A percentile compares a stretch with the other conserved stretches of the same genome.
Evolutionary conservation across 305 asterid genomes (phyloP).

Genomic region (Fraxinus ornus): DNA sequence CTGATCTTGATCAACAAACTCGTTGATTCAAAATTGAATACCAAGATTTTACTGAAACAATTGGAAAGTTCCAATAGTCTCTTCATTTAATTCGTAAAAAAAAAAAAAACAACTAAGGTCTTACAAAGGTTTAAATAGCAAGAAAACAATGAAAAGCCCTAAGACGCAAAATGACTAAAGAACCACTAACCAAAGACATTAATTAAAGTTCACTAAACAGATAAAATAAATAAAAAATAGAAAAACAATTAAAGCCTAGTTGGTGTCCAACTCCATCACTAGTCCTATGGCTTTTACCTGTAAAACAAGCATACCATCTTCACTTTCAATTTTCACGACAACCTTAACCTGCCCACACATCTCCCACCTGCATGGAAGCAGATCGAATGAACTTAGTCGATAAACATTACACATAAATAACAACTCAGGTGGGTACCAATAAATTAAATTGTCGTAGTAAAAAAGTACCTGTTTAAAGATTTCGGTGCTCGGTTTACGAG

Average conservation of each 20-base stretch:
- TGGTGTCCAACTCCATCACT: background rate
- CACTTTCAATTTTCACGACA: slow-evolving; percentile 88
- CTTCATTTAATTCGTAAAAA: background rate
- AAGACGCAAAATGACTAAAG: background rate
- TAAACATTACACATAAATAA: background rate
- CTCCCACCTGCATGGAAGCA: slow-evolving; percentile 81
- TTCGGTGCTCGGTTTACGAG: slow-evolving; percentile 78
- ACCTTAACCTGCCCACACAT: slow-evolving; percentile 99
- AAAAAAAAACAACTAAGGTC: background rate
- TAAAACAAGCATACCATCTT: slow-evolving; percentile 78
- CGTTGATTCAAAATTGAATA: background rate
- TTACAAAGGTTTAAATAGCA: background rate
- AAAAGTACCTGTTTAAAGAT: slow-evolving; percentile 67
- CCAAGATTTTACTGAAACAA: background rate
- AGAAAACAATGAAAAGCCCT: background rate
- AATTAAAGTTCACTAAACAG: background rate
- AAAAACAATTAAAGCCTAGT: background rate
- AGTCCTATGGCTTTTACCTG: slow-evolving; percentile 45
- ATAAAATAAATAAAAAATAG: background rate
- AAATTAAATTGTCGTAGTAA: slow-evolving; percentile 15
- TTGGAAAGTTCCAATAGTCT: background rate
- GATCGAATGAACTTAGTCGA: background rate
- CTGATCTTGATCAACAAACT: background rate
- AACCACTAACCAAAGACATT: background rate
- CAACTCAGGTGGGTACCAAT: background rate